Base-by-base conservation (phyloP, 371 early-diverging fungal genomes). In the Lichtheimia hyalospora region DNA sequence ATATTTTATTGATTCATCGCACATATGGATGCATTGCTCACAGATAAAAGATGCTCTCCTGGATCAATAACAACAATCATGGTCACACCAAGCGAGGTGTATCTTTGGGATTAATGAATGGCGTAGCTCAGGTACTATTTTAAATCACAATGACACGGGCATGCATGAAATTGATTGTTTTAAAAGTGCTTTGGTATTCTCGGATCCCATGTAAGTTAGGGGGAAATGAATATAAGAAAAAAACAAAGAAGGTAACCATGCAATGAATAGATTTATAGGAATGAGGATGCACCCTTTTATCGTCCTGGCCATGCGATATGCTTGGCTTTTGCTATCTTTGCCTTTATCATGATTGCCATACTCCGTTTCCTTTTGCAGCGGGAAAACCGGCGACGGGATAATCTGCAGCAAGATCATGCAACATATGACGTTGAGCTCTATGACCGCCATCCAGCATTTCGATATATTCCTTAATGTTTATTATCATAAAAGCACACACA, bases 191-290 rank as follows among this genome's bases (percentile, higher is more conserved):
- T 46, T 46, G 21, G 46, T 46, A 46, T 46, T 21, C 46, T 46
- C 6, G 46, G 46, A 16, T 46, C 46, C 10, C n/a, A 46, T 21
- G 46, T 46, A 46, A 46, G 34, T 34, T 10, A 34, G 10, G 34
- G 10, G 27, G 46, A 16, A 1, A 2, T 46, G 46, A 44, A 25
- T 25, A 25, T 5, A 25, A 25, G 25, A 3, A 46, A 18, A 5
- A 18, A 46, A 46, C 46, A 46, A 46, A 21, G 46, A 18, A 2
- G 16, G 34, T 34, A 46, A 46, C 6, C 2, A 21, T 18, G 46
- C n/a, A 82, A 80, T 10, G 84, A 86, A 13, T 87, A 85, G 50
- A 66, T 77, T 12, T 90, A 89, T 61, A 73, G 84, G 24, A 73
- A 70, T 7, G 60, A 74, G 16, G 89, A 89, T 62, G 84, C 76